These are phyloP conservation scores for Stephania yunnanensis DNA, from an alignment of 164 flowering plant genomes.

Conservation along the genomic window DNA sequence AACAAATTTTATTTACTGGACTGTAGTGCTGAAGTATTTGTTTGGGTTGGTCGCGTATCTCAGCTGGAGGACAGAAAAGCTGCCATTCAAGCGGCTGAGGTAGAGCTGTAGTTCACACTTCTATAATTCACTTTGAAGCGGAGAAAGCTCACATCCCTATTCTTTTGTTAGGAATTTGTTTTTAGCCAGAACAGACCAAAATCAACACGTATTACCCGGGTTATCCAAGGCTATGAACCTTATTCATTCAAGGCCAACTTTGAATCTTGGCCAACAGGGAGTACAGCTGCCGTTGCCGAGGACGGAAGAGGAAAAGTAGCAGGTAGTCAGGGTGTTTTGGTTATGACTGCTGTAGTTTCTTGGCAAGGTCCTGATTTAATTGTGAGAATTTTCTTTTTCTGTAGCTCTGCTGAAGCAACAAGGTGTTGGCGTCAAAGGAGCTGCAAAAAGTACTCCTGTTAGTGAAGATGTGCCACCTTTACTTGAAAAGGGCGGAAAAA, in stretches of 20 bases:
- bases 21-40: constrained; percentile 86
- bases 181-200: constrained; percentile 80
- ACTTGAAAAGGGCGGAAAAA: constrained; percentile 88
- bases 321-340: constrained; percentile 37
- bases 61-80: constrained; percentile 94
- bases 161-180: constrained; percentile 59
- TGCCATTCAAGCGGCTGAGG: constrained; percentile 93
- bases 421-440: constrained; percentile 81
- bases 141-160: constrained; percentile 8
- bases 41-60: constrained; percentile 98
- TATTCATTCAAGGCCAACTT: constrained; percentile 88
- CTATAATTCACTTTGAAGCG: constrained; percentile 3
- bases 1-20: constrained; percentile 85
- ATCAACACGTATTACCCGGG: constrained; percentile 68
- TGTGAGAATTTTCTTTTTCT: constrained; percentile 9
- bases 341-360: constrained; percentile 2
- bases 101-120: constrained; percentile 20
- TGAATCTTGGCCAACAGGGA: constrained; percentile 92
- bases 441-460: constrained; percentile 58
- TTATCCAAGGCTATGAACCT: constrained; percentile 97
- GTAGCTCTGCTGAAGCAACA: constrained; percentile 98
- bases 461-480: constrained; percentile 92
- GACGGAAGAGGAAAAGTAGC: constrained; percentile 99
- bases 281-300: constrained; percentile 68
- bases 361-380: not conserved